Conservation (phyloP, 441 rosid genomes). For the Populus hybrid region DNA sequence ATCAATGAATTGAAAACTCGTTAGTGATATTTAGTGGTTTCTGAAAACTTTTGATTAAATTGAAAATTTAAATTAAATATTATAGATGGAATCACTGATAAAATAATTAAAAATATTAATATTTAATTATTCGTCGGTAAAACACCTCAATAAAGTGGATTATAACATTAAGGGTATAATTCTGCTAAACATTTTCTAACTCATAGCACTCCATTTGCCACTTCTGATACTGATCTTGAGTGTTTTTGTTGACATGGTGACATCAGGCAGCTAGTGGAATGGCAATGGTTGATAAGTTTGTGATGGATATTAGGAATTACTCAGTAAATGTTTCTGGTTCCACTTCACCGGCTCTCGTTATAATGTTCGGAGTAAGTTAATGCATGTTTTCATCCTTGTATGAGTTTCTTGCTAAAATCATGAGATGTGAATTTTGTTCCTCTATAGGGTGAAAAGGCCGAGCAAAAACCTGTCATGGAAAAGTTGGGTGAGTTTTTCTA, state of each 20-base stretch:
- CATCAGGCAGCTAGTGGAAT: constrained; percentile 32
- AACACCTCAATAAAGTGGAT: too few species aligned
- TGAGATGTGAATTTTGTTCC: constrained; percentile 11
- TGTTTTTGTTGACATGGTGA: not conserved
- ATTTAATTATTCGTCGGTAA: too few species aligned
- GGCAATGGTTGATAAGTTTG: constrained; percentile 45
- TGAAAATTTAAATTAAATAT: too few species aligned
- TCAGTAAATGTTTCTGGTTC: constrained; percentile 46
- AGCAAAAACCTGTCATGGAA: constrained; percentile 23
- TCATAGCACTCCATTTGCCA: too few species aligned
- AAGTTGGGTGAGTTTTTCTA: constrained; percentile 31
- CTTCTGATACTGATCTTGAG: too few species aligned
- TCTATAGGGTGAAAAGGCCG: constrained; percentile 38
- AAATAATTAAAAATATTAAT: too few species aligned
- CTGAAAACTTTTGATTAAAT: too few species aligned
- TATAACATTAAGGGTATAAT: too few species aligned
- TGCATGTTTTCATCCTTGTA: constrained; percentile 9
- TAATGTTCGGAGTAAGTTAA: constrained; percentile 62
- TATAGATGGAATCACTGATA: too few species aligned
- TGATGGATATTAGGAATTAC: constrained; percentile 54
- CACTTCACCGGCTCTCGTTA: constrained; percentile 48
- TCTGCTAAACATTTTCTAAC: too few species aligned
- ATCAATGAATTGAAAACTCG: too few species aligned
- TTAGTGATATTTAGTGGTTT: too few species aligned
- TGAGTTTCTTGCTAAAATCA: not conserved